phyloP scores from a whole-genome alignment of 768 basidiomycete genomes.

The Coprinellus micaceus region DNA sequence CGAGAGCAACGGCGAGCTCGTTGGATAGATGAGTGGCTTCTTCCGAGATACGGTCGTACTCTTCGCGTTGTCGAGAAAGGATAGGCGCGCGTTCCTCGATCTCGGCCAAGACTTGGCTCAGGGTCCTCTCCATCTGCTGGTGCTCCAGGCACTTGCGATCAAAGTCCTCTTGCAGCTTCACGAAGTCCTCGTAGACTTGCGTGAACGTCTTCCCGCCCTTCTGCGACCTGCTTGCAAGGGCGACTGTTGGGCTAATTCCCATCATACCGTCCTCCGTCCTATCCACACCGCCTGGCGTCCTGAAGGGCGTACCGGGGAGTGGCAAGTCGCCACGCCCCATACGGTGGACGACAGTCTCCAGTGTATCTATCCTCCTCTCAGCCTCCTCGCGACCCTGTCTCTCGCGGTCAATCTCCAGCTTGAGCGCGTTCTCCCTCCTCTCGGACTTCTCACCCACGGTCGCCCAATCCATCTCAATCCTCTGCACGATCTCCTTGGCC shows the following conservation, averaged over 20 bases:
- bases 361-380: constrained; percentile 66
- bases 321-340: constrained; percentile 74
- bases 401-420: constrained; percentile 72
- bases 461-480: constrained; percentile 81
- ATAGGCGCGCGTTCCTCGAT: constrained; percentile 91
- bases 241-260: constrained; percentile 82
- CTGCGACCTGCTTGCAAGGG: constrained; percentile 79
- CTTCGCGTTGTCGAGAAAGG: constrained; percentile 82
- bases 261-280: constrained; percentile 50
- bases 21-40: constrained; percentile 79
- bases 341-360: constrained; percentile 68
- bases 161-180: constrained; percentile 80
- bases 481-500: constrained; percentile 76
- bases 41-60: constrained; percentile 79
- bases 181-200: constrained; percentile 89
- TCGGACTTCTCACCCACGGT: constrained; percentile 67
- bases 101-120: constrained; percentile 78
- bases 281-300: constrained; percentile 26
- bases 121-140: constrained; percentile 76
- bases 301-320: constrained; percentile 48
- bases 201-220: constrained; percentile 87
- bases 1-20: constrained; percentile 71
- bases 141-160: constrained; percentile 77
- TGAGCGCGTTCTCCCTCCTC: constrained; percentile 59
- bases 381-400: constrained; percentile 61